Evolutionary conservation across 2,329 filamentous ascomycete genomes (phyloP), one percentile per base, ranked within the genome.

Genomic region (Teratosphaeria destructans): DNA sequence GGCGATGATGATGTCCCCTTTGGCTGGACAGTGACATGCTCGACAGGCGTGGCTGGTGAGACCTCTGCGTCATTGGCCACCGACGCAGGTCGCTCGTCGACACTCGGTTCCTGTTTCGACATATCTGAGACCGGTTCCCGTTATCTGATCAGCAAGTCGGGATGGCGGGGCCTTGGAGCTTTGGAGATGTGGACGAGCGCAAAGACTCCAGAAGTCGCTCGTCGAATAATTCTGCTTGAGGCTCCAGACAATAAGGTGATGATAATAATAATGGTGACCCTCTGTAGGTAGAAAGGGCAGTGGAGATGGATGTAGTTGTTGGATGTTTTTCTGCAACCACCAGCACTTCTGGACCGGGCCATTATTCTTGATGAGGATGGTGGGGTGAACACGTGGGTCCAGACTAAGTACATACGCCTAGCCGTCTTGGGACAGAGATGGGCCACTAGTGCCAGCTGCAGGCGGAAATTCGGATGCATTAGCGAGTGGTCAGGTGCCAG

Each of bases 181-280:
- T 81, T 82, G 72, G 59, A 62, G 60, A 61, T 68, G 63, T 64
- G 64, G 73, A 76, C 76, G 77, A 80, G 77, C 79, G 79, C 79
- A 81, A 82, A 82, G 67, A 79, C 79, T 78, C 77, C 76, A 67
- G 74, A 82, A 82, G 79, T 82, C 80, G 79, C 79, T 79, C 78
- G 75, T 72, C 56, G 37, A 37, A 59, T 23, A 11, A 16, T 59
- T n/a, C 6, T 60, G 11, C 14, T 49, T n/a, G 11, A 35, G 16
- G 53, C 14, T 12, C 10, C 4, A 19, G 43, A n/a, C 37, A 16
- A 49, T 49, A 3, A 49, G 5, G n/a, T 23, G 23, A 2, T 23
- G 23, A 19, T 19, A 19, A 19, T 19, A 5, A 43, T 14, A 23
- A 49, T 39, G n/a, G 43, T 10, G 43, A n/a, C 2, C 23, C 23